A percentile compares a stretch with the other conserved stretches of the same genome.
Conservation (phyloP, 768 basidiomycete genomes). For the Leucocoprinus leucothites region DNA sequence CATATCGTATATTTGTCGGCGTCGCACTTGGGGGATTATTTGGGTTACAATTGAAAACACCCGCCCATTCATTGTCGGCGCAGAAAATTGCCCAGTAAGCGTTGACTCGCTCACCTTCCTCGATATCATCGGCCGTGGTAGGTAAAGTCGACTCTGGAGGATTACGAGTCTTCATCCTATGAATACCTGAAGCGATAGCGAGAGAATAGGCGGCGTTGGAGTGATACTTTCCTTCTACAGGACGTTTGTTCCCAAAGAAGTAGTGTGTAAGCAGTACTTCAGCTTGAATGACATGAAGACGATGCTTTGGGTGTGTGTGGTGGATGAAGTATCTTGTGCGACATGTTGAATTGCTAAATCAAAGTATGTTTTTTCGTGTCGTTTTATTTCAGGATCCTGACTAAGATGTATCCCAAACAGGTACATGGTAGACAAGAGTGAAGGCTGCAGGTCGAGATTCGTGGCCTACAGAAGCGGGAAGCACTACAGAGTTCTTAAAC, state of each 20-base stretch:
- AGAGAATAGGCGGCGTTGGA: constrained; percentile 34
- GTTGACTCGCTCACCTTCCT: constrained; percentile 35
- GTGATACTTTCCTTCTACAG: constrained; percentile 44
- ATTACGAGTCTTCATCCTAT: constrained; percentile 26
- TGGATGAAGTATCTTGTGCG: constrained; percentile 27
- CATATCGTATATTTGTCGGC: constrained; percentile 18
- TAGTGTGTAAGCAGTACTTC: constrained; percentile 55
- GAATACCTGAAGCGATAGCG: constrained; percentile 32
- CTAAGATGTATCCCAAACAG: constrained; percentile 36
- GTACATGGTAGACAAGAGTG: constrained; percentile 34
- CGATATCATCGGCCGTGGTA: constrained; percentile 23
- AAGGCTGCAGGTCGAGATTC: constrained; percentile 32
- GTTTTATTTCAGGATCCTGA: constrained; percentile 21
- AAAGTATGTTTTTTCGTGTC: constrained; percentile 34
- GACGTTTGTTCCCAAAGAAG: constrained; percentile 48
- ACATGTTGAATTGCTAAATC: constrained; percentile 38
- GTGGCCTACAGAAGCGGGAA: constrained; percentile 29
- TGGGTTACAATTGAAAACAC: constrained; percentile 35
- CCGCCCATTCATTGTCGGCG: constrained; percentile 39
- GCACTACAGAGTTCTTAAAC: constrained; percentile 37
- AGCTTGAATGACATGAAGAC: constrained; percentile 49
- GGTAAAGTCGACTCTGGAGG: constrained; percentile 29
- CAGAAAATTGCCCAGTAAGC: constrained; percentile 34
- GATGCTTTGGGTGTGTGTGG: constrained; percentile 36
- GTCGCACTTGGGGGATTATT: constrained; percentile 19